Conservation (phyloP, 2,329 filamentous ascomycete species). For the Sporothrix mexicana region DNA sequence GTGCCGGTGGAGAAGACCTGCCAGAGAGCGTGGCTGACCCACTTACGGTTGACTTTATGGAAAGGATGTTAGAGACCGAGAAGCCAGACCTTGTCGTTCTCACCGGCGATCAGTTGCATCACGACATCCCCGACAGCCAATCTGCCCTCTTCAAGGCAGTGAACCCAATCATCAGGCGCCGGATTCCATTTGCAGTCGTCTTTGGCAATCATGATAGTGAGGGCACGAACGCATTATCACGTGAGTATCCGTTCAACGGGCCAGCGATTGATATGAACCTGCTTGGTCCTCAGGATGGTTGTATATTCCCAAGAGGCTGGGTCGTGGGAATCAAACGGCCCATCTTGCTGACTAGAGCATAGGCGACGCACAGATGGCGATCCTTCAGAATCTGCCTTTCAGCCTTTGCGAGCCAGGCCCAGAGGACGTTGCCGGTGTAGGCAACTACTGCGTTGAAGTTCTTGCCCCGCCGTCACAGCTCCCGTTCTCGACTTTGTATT, state of each 20-base stretch:
- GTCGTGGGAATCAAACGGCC: not conserved
- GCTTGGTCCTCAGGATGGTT: too few species aligned
- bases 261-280: not conserved
- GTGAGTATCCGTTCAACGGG: not conserved
- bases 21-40: not conserved
- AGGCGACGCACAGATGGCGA: not conserved
- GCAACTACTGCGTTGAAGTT: not conserved
- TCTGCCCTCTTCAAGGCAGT: slow-evolving; percentile 6
- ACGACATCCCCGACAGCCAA: slow-evolving; percentile 6
- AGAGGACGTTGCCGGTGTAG: not conserved
- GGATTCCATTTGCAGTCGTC: slow-evolving; percentile 1
- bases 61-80: not conserved
- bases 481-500: not conserved
- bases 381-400: not conserved
- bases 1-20: not conserved
- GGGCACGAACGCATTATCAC: not conserved
- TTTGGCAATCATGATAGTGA: slow-evolving; percentile 6
- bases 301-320: too few species aligned
- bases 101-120: slow-evolving; percentile 3
- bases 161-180: not conserved
- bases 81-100: not conserved
- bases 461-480: not conserved
- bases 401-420: slow-evolving; percentile 1
- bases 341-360: not conserved
- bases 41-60: not conserved